These are phyloP conservation scores for Rhytidhysteron rufulum DNA, from an alignment of 2,329 filamentous ascomycete genomes.

Conservation along the genomic window DNA sequence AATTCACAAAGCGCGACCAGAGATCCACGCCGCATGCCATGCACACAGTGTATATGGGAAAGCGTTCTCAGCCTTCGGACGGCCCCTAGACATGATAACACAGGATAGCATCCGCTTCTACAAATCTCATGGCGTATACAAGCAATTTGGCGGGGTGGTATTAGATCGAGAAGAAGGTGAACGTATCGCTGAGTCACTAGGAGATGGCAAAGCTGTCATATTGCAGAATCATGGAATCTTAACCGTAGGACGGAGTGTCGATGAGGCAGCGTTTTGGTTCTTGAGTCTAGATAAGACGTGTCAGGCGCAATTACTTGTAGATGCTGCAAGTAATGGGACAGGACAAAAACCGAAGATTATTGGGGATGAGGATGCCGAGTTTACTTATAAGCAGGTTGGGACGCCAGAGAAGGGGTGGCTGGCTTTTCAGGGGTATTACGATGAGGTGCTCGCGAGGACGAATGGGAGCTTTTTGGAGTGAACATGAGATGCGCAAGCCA, in stretches of 20 bases:
- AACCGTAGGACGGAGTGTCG: slow-evolving; percentile 36
- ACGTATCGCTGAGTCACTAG: slow-evolving; percentile 38
- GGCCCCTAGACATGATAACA: slow-evolving; percentile 46
- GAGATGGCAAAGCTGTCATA: slow-evolving; percentile 34
- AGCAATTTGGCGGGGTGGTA: slow-evolving; percentile 40
- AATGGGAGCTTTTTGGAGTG: no score
- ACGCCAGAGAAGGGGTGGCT: no score
- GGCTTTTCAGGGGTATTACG: no score
- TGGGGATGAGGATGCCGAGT: slow-evolving; percentile 39
- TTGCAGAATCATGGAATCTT: slow-evolving; percentile 39
- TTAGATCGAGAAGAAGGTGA: slow-evolving; percentile 42
- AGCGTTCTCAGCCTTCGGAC: slow-evolving; percentile 34
- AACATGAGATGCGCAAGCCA: no score
- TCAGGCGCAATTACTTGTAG: slow-evolving; percentile 43
- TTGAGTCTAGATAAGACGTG: slow-evolving; percentile 44
- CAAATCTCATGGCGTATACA: slow-evolving; percentile 39
- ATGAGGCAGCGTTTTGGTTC: slow-evolving; percentile 47
- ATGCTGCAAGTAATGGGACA: slow-evolving; percentile 32
- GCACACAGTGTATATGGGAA: slow-evolving; percentile 46
- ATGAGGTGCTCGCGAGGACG: no score
- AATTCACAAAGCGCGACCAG: slow-evolving; percentile 33
- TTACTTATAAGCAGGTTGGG: no score
- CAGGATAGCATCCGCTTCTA: slow-evolving; percentile 45
- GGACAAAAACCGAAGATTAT: slow-evolving; percentile 41
- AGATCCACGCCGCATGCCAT: slow-evolving; percentile 42